Evolutionary conservation across 306 rosid species (phyloP), one percentile per base, ranked within the genome.

Genomic region (Ceratonia siliqua): DNA sequence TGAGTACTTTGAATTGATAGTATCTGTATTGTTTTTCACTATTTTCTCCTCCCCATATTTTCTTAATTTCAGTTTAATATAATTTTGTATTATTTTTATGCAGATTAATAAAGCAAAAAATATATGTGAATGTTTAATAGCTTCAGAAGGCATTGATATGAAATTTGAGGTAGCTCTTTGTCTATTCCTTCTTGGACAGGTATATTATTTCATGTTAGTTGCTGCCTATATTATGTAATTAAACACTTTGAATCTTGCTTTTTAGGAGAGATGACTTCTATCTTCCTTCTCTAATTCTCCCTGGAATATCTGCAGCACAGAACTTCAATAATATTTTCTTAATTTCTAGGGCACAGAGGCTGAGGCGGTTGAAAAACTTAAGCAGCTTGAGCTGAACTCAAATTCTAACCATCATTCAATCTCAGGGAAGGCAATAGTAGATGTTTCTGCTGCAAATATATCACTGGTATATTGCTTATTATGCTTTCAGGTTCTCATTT

Each of bases 101-200:
- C 85, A 94, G 97, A 89, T 95, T 75, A 80, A 77, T 72, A 90
- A 84, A 72, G 93, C 91, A 78, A 92, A 90, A 83, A 72, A 64
- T 79, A 89, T 95, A 64, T 87, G 96, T 28, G 99, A 95, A 82
- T 90, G 98, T 82, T 79, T 95, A 81, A 82, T 79, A 33, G 86
- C 85, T 73, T 90, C 99, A 20, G 99, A 92, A 72, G 96, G 96
- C 53, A 71, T 86, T 53, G 91, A 90, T 90, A 80, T 95, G 83
- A 95, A 92, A 84, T 84, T 92, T 66, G 99, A 92, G 82, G 98
- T 92, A 67, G 83, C 91, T 46, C 82, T 94, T 78, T 92, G 98
- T 73, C 72, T 67, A 52, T 90, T 88, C 78, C 93, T 95, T 81
- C 94, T 95, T 74, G 96, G 93, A 61, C 89, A 89, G 91, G 98